Conservation (phyloP, 2,329 filamentous ascomycete genomes). For the Thelonectria olida region DNA sequence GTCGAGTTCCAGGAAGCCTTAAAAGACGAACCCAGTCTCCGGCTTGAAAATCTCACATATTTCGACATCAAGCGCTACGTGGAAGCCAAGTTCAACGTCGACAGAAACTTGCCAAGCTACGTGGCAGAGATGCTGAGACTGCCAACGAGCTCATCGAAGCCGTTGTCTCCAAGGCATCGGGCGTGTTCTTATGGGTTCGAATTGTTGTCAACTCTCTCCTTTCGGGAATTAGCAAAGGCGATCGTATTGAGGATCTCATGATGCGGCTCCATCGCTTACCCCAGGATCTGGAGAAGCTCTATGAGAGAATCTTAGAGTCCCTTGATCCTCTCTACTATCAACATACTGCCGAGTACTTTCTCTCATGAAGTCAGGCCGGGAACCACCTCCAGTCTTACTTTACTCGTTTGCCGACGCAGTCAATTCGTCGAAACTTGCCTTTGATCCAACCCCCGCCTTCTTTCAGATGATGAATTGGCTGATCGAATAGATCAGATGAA, state of each 20-base stretch:
- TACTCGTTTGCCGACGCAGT: conserved; percentile 24
- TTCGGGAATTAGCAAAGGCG: not conserved
- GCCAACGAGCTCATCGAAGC: not conserved
- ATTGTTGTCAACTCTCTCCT: not conserved
- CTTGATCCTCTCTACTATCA: not conserved
- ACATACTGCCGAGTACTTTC: not conserved
- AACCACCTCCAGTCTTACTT: not conserved
- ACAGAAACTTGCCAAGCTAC: not conserved
- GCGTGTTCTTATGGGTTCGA: not conserved
- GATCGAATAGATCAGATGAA: not conserved
- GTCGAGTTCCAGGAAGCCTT: not conserved
- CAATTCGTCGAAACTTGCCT: not conserved
- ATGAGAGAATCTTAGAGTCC: not conserved
- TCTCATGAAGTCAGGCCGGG: not conserved
- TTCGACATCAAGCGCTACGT: not conserved
- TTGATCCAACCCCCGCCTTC: accelerated
- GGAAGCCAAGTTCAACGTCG: not conserved
- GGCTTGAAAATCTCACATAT: not conserved
- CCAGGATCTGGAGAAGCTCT: not conserved
- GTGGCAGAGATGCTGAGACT: not conserved
- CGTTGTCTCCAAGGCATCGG: not conserved
- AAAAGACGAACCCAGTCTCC: not conserved
- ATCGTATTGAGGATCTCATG: not conserved
- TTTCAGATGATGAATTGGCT: not conserved
- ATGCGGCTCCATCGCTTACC: not conserved